Base-by-base conservation (phyloP, 805 yeast genomes). In the Ogataea minuta region DNA sequence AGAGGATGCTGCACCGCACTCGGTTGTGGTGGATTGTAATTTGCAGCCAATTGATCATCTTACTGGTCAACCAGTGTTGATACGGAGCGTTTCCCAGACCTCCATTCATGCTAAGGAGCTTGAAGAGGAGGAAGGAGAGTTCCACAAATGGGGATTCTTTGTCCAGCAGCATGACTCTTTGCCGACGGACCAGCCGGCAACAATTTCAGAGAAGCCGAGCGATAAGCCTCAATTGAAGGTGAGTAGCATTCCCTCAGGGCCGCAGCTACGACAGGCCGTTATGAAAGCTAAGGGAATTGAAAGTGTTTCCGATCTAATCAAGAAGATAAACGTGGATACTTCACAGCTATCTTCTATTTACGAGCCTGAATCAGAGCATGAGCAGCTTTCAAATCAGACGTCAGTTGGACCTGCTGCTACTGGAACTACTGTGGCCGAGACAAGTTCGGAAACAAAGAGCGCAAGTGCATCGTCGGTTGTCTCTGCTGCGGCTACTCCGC, bases 101-200 rank as follows among this genome's bases (percentile, higher is more conserved):
- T 73, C 85, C 8, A 52, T 74, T 9, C 79, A 84, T 53, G 87
- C 89, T 11, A 81, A 77, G 59, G 76, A 75, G 47, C 87, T 84
- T 60, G 96, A 88, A 57, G 81, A 80, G 45, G 97, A 89, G 58
- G 97, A 89, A 67, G 97, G 96, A 52, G 95, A 85, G 55, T 73
- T 88, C 48, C 96, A 86, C 60, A 79, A 84, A 63, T 79, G 88
- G 80, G 95, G 95, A 13, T 77, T 79, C 54, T 85, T 78, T 53
- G 80, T 87, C 48, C 84, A 81, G 56, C 86, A 79, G 54, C 77
- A 81, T 44, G 56, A 59, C 36, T 53, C 59, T 17, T 43, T 57
- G 4, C 61, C 65, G 4, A 45, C 45, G 29, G 56, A 52, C 31
- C 41, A 34, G 17, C 28, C n/a, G 16, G 31, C 36, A 9, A 6